Evolutionary conservation across 1,139 yeast genomes (phyloP).

Genomic region (Candida sanyaensis): DNA sequence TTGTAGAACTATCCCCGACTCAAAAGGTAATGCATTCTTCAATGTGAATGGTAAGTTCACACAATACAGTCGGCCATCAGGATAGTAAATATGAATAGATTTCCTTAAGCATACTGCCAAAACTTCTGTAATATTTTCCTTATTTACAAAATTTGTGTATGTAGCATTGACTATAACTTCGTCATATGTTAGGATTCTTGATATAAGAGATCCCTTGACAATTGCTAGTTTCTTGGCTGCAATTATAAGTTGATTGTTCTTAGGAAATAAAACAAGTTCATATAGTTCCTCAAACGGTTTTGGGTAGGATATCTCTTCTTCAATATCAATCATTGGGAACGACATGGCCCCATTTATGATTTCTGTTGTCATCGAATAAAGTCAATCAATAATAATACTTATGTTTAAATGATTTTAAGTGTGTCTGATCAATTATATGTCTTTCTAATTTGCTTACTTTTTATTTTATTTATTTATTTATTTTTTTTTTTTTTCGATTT

Average conservation of each 20-base stretch:
- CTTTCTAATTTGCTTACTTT: not conserved
- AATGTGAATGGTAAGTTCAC: slow-evolving; percentile 67
- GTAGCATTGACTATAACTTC: slow-evolving; percentile 51
- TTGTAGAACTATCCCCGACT: slow-evolving; percentile 65
- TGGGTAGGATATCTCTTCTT: slow-evolving; percentile 18
- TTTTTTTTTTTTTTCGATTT: not conserved
- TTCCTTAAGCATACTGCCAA: slow-evolving; percentile 54
- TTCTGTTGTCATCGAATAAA: not conserved
- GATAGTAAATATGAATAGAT: slow-evolving; percentile 57
- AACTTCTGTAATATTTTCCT: slow-evolving; percentile 7
- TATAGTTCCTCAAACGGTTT: slow-evolving; percentile 16
- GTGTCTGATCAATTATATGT: not conserved
- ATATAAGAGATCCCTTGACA: slow-evolving; percentile 13
- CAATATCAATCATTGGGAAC: slow-evolving; percentile 9
- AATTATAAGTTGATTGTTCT: slow-evolving; percentile 31
- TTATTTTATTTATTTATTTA: too few relatives aligned
- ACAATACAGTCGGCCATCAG: slow-evolving; percentile 57
- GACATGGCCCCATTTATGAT: slow-evolving; percentile 3
- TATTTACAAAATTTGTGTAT: slow-evolving; percentile 40
- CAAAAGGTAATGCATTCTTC: slow-evolving; percentile 57
- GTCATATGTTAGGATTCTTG: slow-evolving; percentile 52
- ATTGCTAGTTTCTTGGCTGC: slow-evolving; percentile 23
- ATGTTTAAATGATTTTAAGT: slow-evolving; percentile 20
- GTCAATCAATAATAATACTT: slow-evolving; percentile 14
- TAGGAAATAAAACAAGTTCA: slow-evolving; percentile 24